phyloP scores from a whole-genome alignment of 495 filamentous ascomycete genomes.

The Umbilicaria muhlenbergii region DNA sequence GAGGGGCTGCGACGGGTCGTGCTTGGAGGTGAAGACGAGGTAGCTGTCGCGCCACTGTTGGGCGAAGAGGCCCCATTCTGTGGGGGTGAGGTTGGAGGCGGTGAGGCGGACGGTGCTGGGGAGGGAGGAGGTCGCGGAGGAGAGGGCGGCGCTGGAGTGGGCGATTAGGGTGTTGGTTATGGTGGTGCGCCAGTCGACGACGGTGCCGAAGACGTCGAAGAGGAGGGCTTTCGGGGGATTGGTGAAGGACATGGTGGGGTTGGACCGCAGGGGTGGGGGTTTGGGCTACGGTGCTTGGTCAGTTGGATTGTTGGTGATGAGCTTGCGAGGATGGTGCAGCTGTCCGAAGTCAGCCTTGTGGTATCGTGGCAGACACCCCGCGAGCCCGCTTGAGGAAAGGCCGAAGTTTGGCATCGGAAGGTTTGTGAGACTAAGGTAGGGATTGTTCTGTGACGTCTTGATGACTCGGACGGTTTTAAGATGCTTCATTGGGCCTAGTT shows the following conservation, averaged over 20 bases:
- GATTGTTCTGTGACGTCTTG: too few species aligned
- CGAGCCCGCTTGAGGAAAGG: too few species aligned
- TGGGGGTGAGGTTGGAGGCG: slow-evolving; percentile 31
- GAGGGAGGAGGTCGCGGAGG: slow-evolving; percentile 28
- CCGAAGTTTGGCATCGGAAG: too few species aligned
- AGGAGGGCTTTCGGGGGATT: slow-evolving; percentile 31
- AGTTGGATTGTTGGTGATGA: too few species aligned
- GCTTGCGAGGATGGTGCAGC: too few species aligned
- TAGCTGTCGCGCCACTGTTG: slow-evolving; percentile 56
- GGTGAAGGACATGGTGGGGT: slow-evolving; percentile 16
- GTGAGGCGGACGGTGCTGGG: slow-evolving; percentile 27
- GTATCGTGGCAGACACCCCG: too few species aligned
- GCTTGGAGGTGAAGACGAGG: slow-evolving; percentile 36
- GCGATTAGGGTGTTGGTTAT: slow-evolving; percentile 35
- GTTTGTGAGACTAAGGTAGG: too few species aligned
- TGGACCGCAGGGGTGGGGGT: not conserved
- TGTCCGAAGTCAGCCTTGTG: too few species aligned
- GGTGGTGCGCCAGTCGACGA: slow-evolving; percentile 54
- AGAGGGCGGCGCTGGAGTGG: slow-evolving; percentile 23
- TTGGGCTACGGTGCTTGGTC: too few species aligned
- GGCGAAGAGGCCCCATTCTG: slow-evolving; percentile 46
- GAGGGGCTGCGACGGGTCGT: slow-evolving; percentile 22
- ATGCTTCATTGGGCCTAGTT: too few species aligned
- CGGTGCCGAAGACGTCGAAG: slow-evolving; percentile 62
- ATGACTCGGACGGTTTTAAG: too few species aligned